Evolutionary conservation across 495 filamentous ascomycete species (phyloP), one percentile per base, ranked within the genome.

Genomic region (Achaetomiella virescens): DNA sequence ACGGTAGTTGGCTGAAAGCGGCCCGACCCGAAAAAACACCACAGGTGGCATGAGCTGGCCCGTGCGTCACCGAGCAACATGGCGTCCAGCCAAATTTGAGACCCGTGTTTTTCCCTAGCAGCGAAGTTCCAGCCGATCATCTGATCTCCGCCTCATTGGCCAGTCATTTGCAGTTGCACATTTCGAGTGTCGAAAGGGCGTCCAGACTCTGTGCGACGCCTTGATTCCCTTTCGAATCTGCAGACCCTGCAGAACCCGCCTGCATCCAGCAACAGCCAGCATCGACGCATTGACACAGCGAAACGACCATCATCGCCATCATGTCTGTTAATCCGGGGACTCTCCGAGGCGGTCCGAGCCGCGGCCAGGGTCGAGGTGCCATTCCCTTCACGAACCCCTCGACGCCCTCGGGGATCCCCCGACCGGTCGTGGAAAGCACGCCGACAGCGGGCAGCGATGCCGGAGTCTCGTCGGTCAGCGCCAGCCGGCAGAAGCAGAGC

Each of bases 401-500:
- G 33, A 64, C 69, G 40, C 68, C 75, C 48, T 93, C 89, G 29
- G 83, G 78, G 67, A 96, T 96, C 63, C 91, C 90, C 53, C 82
- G 91, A 60, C 91, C 91, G 44, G 85, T 90, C 41, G 79, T 86
- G 33, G 91, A 96, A 35, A 71, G 78, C 40, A 69, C 73, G 25
- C 65, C 77, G 42, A 57, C 69, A 20, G 24, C 65, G 25, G 59
- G 62, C 38, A 89, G 85, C 67, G 87, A 92, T 52, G 81, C 78
- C 54, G 84, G 82, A 42, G 82, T 80, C 58, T 89, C 90, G 49
- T 84, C 87, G 53, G 80, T 89, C 74, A 95, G 81, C 80, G 87
- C 86, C 66, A 97, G 84, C 69, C 80, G 93, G 67, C 86, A 89
- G 74, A 97, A 95, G 74, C 91, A 97, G 78, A 86, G 85, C 58